Base-by-base conservation (phyloP, 441 rosid genomes). In the Bruguiera hainesii region DNA sequence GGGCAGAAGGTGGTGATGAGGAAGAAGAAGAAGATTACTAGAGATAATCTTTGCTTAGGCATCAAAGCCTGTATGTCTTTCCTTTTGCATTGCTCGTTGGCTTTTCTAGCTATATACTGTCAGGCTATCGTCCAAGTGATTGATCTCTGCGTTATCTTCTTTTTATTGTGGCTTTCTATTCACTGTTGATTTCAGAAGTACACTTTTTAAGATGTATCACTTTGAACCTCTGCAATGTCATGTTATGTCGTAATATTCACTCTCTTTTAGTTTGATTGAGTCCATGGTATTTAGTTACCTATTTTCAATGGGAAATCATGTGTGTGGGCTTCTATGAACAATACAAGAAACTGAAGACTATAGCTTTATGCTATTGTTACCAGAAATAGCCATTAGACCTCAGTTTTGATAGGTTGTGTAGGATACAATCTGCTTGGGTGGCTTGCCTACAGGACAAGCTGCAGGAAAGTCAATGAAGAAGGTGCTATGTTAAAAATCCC, bases 131-230 rank as follows among this genome's bases (percentile, higher is more conserved):
- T 76, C 64, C 55, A 23, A 53, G 72, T 42, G 61, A 26, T 39
- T 25, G 3, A 56, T 61, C 11, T 21, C 37, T 55, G 50, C 63
- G 66, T 59, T 71, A 52, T 50, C 56, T 57, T 42, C 66, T 20
- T 64, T 37, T 61, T 73, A 46, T 51, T 52, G 46, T 63, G 65
- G 56, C 70, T 80, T 50, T 75, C 64, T 60, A 68, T 37, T 49
- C 50, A 39, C 9, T 42, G 48, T 33, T 58, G 63, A 64, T 33
- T 68, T 72, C 29, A 18, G 55, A 70, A 66, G 49, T 51, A 42
- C 61, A 37, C 10, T 73, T 63, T 53, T 33, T 64, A 50, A 48
- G 48, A 29, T 68, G 52, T 56, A 42, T 63, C 66, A 55, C 37
- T 63, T 65, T 64, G 56, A 18, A 50, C 61, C 42, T 68, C 46